Evolutionary conservation across 176 grass and related monocot genomes (phyloP).

Genomic region (Rhynchospora breviuscula): DNA sequence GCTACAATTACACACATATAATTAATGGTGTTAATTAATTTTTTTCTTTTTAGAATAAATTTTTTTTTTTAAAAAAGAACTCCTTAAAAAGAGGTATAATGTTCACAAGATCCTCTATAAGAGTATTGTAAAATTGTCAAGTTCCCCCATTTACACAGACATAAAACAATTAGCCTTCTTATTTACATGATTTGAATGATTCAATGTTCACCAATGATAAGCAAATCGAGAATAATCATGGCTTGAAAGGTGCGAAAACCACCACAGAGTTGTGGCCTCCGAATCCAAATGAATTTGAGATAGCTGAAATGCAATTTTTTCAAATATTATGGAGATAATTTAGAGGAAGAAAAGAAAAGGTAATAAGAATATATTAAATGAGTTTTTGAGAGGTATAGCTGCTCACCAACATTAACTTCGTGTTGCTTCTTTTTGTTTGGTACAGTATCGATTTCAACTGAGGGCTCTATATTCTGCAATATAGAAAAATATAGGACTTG

Average conservation of each 20-base stretch:
- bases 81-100: background rate
- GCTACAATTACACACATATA: no score
- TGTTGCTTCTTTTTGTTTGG: constrained; percentile 30
- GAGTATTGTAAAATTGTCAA: background rate
- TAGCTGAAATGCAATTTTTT: constrained; percentile 38
- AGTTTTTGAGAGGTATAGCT: background rate
- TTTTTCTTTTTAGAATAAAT: no score
- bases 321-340: background rate
- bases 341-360: background rate
- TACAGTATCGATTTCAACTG: constrained; percentile 43
- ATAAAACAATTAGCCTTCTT: background rate
- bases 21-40: no score
- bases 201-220: background rate
- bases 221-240: constrained; percentile 27
- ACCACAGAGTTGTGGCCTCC: constrained; percentile 91
- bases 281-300: constrained; percentile 92
- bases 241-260: constrained; percentile 81
- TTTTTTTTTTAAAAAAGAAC: no score
- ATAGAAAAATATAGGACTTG: background rate
- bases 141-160: background rate
- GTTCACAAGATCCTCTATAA: background rate
- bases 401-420: constrained; percentile 46
- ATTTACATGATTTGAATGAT: background rate
- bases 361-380: background rate
- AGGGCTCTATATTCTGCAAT: constrained; percentile 37